Evolutionary conservation across 169 alveolate genomes (phyloP).

Genomic region (Plasmodium gaboni): DNA sequence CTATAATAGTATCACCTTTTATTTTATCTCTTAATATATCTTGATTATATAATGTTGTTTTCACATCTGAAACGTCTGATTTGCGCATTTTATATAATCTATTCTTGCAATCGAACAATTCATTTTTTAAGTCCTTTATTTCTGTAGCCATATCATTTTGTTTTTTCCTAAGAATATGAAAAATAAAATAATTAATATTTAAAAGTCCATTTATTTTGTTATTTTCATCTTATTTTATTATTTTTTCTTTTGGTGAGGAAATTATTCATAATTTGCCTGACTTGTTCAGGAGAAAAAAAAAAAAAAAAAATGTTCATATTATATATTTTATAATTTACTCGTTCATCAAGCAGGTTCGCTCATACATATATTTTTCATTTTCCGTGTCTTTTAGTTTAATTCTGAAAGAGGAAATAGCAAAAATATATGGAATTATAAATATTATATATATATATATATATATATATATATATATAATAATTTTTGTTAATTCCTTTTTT

Average conservation of each 20-base stretch:
- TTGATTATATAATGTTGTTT: conserved; percentile 10
- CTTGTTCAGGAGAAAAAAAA: no score
- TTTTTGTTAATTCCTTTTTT: no score
- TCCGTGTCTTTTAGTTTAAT: conserved; percentile 41
- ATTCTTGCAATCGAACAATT: conserved; percentile 55
- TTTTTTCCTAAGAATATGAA: conserved; percentile 16
- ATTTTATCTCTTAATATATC: background rate
- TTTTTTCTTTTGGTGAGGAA: background rate
- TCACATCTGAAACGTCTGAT: background rate
- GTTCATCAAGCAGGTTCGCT: conserved; percentile 43
- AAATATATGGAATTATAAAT: background rate
- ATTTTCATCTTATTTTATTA: background rate
- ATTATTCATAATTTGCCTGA: background rate
- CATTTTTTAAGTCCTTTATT: conserved; percentile 61
- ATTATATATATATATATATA: no score
- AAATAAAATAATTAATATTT: background rate
- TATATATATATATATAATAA: background rate
- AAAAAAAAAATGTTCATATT: background rate
- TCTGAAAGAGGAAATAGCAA: conserved; percentile 9
- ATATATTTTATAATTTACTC: conserved; percentile 27
- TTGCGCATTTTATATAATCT: conserved; percentile 28
- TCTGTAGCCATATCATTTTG: conserved; percentile 36
- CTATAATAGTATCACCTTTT: conserved; percentile 1
- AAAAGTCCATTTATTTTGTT: background rate
- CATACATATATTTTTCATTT: conserved; percentile 52